Base-by-base conservation (phyloP, 2,329 filamentous ascomycete species). In the Curvularia sp. region DNA sequence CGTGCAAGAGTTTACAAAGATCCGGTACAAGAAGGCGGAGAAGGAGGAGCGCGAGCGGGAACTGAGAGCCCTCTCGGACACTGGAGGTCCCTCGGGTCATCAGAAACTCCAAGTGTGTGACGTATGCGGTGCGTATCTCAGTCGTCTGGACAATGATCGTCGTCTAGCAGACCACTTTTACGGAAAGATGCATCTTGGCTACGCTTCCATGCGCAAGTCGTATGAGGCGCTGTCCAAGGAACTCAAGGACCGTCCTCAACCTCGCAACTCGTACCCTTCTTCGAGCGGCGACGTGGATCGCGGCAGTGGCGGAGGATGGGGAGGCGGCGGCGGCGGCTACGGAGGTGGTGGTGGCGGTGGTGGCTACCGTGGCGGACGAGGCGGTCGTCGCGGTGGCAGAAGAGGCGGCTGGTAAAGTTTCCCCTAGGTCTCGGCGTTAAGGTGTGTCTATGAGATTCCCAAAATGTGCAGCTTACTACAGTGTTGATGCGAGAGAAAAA, bases 51-150 rank as follows among this genome's bases (percentile, higher is more conserved):
- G 88, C 62, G 93, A 97, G 79, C 86, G 89, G 61, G 94, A 98
- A 73, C 85, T 99, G 59, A 96, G 97, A 78, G 88, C 90, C 3
- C 84, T 99, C 24, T 91, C 90, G 55, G 95, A 99, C 79, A 98
- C 94, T 0, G 92, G 89, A 26, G 95, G 95, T 0, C 95, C 95
- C 0, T 93, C 89, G 0, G 95, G 95, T 18, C 95, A 99, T 78
- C 95, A 99, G 82, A 99, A 99, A 78, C 83, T 99, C 41, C 95
- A 99, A 77, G 95, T 99, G 47, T 99, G 95, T 83, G 95, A 99
- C 78, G 95, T 98, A 0, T 99, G 95, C 77, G 95, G 95, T 62
- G 95, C 95, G 5, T 99, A 98, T 76, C 85, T 99, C 38, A 93
- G 89, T 62, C 83, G 95, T 22, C 85, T 99, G 31, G 95, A 99